Conservation (phyloP, 2,329 filamentous ascomycete species). For the Diaporthe australafricana region DNA sequence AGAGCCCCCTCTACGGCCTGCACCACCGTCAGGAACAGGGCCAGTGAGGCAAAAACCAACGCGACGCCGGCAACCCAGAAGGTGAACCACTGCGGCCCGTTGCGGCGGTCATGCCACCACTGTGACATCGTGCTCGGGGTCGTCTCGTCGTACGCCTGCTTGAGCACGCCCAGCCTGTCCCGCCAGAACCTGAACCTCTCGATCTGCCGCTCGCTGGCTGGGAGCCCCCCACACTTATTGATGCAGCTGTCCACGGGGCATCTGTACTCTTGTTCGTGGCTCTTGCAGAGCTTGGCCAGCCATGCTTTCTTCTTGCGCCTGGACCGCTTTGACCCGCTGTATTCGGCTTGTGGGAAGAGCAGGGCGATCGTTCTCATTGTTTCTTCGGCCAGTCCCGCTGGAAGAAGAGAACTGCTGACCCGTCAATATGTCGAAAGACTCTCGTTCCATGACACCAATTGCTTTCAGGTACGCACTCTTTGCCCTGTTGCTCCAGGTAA, state of each 20-base stretch:
- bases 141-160: constrained; percentile 54
- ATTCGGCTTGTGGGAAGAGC: constrained; percentile 39
- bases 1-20: constrained; percentile 54
- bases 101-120: constrained; percentile 41
- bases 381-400: neutral
- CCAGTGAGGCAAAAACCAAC: constrained; percentile 40
- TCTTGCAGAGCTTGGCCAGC: neutral
- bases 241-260: constrained; percentile 43
- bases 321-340: constrained; percentile 41
- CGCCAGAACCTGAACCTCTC: constrained; percentile 53
- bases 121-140: constrained; percentile 49
- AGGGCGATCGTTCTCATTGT: neutral
- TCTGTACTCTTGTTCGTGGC: neutral
- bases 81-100: neutral
- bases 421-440: neutral
- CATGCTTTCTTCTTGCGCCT: neutral
- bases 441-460: no score
- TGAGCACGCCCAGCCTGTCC: constrained; percentile 54
- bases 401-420: neutral
- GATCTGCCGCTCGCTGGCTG: constrained; percentile 47
- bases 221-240: constrained; percentile 45
- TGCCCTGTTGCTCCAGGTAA: constrained; percentile 47
- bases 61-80: neutral
- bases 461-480: constrained; percentile 25
- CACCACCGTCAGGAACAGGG: constrained; percentile 50